These are phyloP conservation scores for Camelina hispida DNA, from an alignment of 345 rosid species.

Conservation along the genomic window DNA sequence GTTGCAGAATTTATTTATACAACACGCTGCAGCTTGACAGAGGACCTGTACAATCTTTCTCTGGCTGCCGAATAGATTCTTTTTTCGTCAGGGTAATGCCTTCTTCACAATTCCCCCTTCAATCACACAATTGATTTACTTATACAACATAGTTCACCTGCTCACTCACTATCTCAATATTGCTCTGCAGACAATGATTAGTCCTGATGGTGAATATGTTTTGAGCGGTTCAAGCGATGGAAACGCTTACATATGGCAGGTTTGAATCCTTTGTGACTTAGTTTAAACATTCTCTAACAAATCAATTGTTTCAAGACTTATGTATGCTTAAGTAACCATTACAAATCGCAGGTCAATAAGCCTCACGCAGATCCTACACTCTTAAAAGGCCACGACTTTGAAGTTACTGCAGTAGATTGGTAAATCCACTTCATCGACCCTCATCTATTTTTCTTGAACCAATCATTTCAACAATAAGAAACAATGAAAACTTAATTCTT, in stretches of 20 bases:
- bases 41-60: constrained; percentile 72
- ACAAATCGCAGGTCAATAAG: constrained; percentile 63
- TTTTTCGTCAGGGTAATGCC: constrained; percentile 79
- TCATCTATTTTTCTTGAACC: neutral
- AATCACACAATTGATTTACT: neutral
- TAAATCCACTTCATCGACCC: constrained; percentile 39
- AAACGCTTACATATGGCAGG: constrained; percentile 91
- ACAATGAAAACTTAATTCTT: neutral
- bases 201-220: constrained; percentile 81
- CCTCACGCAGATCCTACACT: constrained; percentile 64
- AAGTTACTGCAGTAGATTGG: constrained; percentile 96
- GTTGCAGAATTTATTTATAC: constrained; percentile 75
- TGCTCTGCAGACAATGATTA: constrained; percentile 74
- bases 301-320: constrained; percentile 16
- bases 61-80: constrained; percentile 79
- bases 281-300: constrained; percentile 8
- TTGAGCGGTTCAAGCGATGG: constrained; percentile 94
- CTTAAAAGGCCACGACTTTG: constrained; percentile 72
- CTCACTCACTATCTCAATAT: constrained; percentile 19
- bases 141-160: neutral
- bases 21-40: constrained; percentile 76
- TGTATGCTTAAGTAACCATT: constrained; percentile 9
- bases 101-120: constrained; percentile 1
- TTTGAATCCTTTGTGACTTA: constrained; percentile 40
- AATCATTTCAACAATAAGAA: neutral